Evolutionary conservation across 768 basidiomycete genomes (phyloP), one percentile per base, ranked within the genome.

Genomic region (Jaapia argillacea): DNA sequence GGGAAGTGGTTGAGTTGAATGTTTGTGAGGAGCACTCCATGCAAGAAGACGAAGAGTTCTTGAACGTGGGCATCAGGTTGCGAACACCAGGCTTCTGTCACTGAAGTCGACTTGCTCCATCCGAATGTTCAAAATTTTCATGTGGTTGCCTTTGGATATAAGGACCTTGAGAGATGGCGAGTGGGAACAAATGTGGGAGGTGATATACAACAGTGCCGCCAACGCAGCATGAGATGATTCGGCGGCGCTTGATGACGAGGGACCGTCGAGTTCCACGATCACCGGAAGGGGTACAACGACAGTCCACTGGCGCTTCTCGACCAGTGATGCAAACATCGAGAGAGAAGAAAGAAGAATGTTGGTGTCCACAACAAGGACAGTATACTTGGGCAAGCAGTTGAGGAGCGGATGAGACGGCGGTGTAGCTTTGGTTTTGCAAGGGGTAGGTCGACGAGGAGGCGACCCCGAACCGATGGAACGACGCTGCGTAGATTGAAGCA

Each of bases 11-110:
- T 96, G 22, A 99, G 77, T 50, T 92, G 76, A 49, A 96, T 90
- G 50, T 86, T 83, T 10, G 96, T 98, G 65, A 97, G 97, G 1
- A 98, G 72, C 91, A 97, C 93, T 22, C 96, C 93, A 46, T 98
- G 96, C 1, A 99, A 68, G 7, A 90, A 76, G 24, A 98, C 77
- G 51, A 97, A 99, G 0, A 96, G 71, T 21, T 92, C 90, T 1
- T 83, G 62, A 0, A 71, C 72, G 2, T 65, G 68, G 4, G 85
- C 77, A 50, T 94, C 91, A 2, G 92, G 83, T 6, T 72, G 71
- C 13, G 80, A 74, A 2, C 90, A 81, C n/a, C 80, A 75, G 5
- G 78, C 68, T 57, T 91, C n/a, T n/a, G n/a, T n/a, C n/a, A n/a
- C n/a, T n/a, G n/a, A 90, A 86, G 48, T 89, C 83, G 46, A 92